Percentiles rank a stretch among this genome's conserved stretches.
Evolutionary conservation across 768 basidiomycete species (phyloP).

Genomic region (Russula brevipes): DNA sequence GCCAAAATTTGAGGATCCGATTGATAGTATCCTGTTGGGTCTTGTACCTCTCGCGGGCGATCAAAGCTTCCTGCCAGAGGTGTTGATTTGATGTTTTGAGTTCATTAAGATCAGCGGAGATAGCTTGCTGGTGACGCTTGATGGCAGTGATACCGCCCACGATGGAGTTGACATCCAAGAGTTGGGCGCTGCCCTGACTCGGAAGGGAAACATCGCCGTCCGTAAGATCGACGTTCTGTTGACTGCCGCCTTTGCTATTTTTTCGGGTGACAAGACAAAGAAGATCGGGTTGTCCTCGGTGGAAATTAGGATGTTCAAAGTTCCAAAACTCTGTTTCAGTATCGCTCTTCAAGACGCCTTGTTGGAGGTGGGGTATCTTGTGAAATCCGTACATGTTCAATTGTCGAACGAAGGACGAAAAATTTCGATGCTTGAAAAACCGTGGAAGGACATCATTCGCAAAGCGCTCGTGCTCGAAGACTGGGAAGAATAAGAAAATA

Average conservation of each 20-base stretch:
- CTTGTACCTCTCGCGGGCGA: slow-evolving; percentile 72
- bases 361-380: slow-evolving; percentile 93
- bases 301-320: slow-evolving; percentile 87
- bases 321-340: slow-evolving; percentile 82
- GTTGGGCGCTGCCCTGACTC: slow-evolving; percentile 41
- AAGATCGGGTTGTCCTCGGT: slow-evolving; percentile 82
- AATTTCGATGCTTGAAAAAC: slow-evolving; percentile 98
- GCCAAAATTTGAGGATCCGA: slow-evolving; percentile 92
- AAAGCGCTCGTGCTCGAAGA: slow-evolving; percentile 87
- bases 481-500: slow-evolving; percentile 36
- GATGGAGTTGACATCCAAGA: slow-evolving; percentile 74
- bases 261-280: slow-evolving; percentile 86
- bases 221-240: slow-evolving; percentile 12
- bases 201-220: slow-evolving; percentile 19
- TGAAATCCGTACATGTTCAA: slow-evolving; percentile 96
- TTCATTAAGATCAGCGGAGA: slow-evolving; percentile 83
- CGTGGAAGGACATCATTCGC: slow-evolving; percentile 83
- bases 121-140: slow-evolving; percentile 88
- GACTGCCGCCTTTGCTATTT: slow-evolving; percentile 33
- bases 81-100: slow-evolving; percentile 82
- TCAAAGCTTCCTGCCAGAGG: slow-evolving; percentile 88
- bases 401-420: slow-evolving; percentile 86
- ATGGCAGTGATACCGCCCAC: slow-evolving; percentile 80
- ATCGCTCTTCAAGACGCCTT: slow-evolving; percentile 84
- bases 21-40: slow-evolving; percentile 97